Conservation (phyloP, 2,329 filamentous ascomycete species). For the Ramichloridium luteum region DNA sequence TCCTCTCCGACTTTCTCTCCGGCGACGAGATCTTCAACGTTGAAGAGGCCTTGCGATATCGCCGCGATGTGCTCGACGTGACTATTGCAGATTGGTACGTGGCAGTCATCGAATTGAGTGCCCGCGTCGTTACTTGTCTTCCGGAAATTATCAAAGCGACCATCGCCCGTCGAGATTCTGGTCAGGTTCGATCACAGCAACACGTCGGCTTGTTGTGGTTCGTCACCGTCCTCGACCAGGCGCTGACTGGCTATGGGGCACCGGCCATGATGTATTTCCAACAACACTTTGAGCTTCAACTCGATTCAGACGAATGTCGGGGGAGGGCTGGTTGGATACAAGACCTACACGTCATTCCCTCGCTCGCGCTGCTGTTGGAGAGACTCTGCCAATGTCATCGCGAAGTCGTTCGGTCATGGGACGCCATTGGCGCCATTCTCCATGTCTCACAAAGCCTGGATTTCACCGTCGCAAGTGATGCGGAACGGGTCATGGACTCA, state of each 20-base stretch:
- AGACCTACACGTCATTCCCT: neutral
- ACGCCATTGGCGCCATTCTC: constrained; percentile 13
- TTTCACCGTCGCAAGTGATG: constrained; percentile 4
- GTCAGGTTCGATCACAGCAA: constrained; percentile 11
- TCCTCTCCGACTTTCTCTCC: neutral
- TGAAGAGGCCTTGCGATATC: neutral
- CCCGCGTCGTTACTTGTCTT: constrained; percentile 12
- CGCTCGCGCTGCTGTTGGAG: constrained; percentile 6
- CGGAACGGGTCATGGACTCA: constrained; percentile 12
- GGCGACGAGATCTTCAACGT: constrained; percentile 4
- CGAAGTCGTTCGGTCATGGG: constrained; percentile 14
- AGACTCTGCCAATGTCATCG: constrained; percentile 9
- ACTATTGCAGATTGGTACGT: constrained; percentile 7
- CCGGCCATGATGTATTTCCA: constrained; percentile 4
- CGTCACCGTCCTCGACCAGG: constrained; percentile 10
- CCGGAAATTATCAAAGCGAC: constrained; percentile 11
- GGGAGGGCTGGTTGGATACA: constrained; percentile 1
- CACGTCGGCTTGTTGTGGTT: constrained; percentile 11
- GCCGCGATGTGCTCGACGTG: neutral
- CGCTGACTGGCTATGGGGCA: constrained; percentile 3
- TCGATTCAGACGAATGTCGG: constrained; percentile 1
- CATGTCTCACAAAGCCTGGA: constrained; percentile 6
- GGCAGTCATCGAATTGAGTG: constrained; percentile 9
- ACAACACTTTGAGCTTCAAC: constrained; percentile 3
- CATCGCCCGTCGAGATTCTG: constrained; percentile 16